Evolutionary conservation across 768 basidiomycete species (phyloP).

Genomic region (Mycena vitilis): DNA sequence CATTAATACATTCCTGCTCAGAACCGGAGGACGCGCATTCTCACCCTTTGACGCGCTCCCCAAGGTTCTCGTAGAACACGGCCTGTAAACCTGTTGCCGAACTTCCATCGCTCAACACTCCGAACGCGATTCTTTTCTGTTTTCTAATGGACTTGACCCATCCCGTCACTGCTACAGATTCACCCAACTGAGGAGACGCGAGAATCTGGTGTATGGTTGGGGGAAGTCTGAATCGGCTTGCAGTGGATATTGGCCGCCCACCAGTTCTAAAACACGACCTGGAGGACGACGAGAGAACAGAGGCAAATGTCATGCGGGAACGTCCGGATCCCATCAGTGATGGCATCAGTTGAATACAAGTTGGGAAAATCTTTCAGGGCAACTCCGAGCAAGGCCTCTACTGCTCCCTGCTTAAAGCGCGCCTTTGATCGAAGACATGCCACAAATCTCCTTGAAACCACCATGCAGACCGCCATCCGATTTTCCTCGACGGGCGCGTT

Average conservation of each 20-base stretch:
- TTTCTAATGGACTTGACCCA: conserved; percentile 89
- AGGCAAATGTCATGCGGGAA: neutral
- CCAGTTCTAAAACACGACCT: neutral
- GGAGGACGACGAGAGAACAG: neutral
- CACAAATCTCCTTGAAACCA: neutral
- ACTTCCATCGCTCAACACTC: conserved; percentile 85
- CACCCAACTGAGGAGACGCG: conserved; percentile 9
- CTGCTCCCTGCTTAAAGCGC: no score
- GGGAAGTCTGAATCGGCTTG: conserved; percentile 33
- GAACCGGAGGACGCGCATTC: conserved; percentile 26
- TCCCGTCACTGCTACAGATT: conserved; percentile 67
- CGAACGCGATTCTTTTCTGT: conserved; percentile 92
- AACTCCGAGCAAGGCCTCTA: neutral
- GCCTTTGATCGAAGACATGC: neutral
- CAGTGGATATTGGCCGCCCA: conserved; percentile 22
- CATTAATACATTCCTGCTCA: no score
- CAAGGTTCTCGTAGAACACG: conserved; percentile 66
- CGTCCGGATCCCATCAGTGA: neutral
- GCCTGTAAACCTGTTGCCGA: conserved; percentile 78
- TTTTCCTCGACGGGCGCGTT: conserved; percentile 12
- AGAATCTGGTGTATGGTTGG: conserved; percentile 40
- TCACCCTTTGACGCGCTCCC: conserved; percentile 46
- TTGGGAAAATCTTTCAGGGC: neutral
- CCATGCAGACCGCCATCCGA: conserved; percentile 14
- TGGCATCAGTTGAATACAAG: neutral